Evolutionary conservation across 352 stramenopile genomes (phyloP), one percentile per base, ranked within the genome.

Genomic region (Globisporangium parvum): DNA sequence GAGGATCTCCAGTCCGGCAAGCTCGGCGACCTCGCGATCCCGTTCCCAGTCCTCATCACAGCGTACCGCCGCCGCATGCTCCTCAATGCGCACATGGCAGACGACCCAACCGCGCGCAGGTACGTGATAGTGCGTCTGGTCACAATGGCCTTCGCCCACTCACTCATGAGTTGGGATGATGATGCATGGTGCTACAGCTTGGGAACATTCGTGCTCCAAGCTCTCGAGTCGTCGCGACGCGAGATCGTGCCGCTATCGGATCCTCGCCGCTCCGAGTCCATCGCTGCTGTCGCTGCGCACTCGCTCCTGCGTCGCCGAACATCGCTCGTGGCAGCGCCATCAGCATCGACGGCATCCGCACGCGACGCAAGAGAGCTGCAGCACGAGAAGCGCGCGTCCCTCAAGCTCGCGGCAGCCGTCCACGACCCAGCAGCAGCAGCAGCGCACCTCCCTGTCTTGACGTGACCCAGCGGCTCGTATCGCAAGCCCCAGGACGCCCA

Each of bases 41-140:
- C 77, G 8, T 91, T 93, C 31, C 79, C 84, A 1, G 71, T 88
- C 20, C 66, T 91, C 24, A 92, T 92, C 67, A 89, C 79, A 3
- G 84, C 84, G 12, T 91, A 91, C 31, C 66, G 84, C 10, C 67
- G 84, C 5, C 76, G 80, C 3, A 91, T 93, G 82, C 67, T 91
- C 10, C 62, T 93, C n/a, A 86, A 90, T 41, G 82, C 82, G 0
- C 82, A 93, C 71, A 93, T 93, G 82, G 73, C 80, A 11, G 77
- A 80, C 12, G 81, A 89, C 50, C 56, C 75, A 0, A 62, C 71
- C 2, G 62, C 75, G 15, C 70, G 82, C 54, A 69, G 70, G 45
- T 66, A 74, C 6, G 62, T 61, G n/a, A n/a, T n/a, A n/a, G n/a
- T n/a, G n/a, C n/a, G n/a, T 52, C 20, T 21, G 6, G 24, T 15